phyloP scores from a whole-genome alignment of 805 yeast species.

The Hanseniaspora jakobsenii region DNA sequence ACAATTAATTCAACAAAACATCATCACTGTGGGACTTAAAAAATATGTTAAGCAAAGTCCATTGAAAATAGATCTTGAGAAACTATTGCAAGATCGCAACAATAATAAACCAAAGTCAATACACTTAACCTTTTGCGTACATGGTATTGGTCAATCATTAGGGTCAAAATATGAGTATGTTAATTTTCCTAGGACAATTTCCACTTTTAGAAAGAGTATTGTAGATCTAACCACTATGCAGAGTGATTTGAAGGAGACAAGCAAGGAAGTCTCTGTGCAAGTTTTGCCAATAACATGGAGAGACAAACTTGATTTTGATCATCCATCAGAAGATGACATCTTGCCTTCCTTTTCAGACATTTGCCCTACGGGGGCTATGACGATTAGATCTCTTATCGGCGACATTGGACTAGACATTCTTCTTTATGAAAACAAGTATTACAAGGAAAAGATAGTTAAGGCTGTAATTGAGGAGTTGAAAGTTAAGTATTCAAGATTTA shows the following conservation, averaged over 20 bases:
- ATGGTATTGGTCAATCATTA: conserved; percentile 87
- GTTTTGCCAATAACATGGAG: conserved; percentile 90
- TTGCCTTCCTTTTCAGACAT: conserved; percentile 59
- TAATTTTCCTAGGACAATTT: conserved; percentile 77
- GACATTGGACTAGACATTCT: conserved; percentile 79
- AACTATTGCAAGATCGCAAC: not conserved
- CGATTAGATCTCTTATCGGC: conserved; percentile 67
- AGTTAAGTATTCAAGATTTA: conserved; percentile 44
- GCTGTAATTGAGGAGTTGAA: conserved; percentile 58
- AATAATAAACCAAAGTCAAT: not conserved
- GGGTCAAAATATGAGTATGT: conserved; percentile 69
- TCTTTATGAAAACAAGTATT: conserved; percentile 61
- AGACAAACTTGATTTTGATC: conserved; percentile 52
- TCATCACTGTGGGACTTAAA: conserved; percentile 5
- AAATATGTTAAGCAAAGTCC: conserved; percentile 8
- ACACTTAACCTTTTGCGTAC: conserved; percentile 70
- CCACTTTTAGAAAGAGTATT: conserved; percentile 48
- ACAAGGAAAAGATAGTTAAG: conserved; percentile 47
- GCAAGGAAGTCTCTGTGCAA: conserved; percentile 52
- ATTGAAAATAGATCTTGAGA: not conserved
- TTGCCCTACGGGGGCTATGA: conserved; percentile 63
- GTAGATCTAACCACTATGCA: conserved; percentile 34
- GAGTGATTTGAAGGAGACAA: conserved; percentile 33
- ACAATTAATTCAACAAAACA: conserved; percentile 5
- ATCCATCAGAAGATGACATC: conserved; percentile 34